phyloP scores from a whole-genome alignment of 1,284 basidiomycete species.

The Ceratobasidium sp. region DNA sequence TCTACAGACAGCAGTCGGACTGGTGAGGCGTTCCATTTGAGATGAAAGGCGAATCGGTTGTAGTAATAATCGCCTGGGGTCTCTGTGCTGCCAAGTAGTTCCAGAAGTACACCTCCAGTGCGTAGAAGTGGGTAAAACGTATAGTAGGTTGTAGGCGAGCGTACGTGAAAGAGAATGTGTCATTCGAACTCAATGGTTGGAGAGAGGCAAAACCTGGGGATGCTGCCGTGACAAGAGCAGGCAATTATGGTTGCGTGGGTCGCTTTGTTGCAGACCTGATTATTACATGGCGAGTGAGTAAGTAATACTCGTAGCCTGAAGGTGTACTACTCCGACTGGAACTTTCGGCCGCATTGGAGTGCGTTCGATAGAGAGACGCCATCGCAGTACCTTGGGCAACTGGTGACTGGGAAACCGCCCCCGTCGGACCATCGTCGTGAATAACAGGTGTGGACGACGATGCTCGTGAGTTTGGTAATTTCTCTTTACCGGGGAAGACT shows the following conservation, averaged over 20 bases:
- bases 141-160: slow-evolving; percentile 2
- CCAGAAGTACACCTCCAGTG: not conserved
- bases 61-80: too few species aligned
- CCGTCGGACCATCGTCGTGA: not conserved
- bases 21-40: too few species aligned
- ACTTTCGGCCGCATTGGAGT: not conserved
- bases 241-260: not conserved
- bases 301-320: not conserved
- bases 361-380: not conserved
- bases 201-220: not conserved
- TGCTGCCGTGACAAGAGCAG: not conserved
- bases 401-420: not conserved
- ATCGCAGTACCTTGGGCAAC: not conserved
- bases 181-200: not conserved
- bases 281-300: not conserved
- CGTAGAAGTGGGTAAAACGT: not conserved
- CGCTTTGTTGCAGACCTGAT: not conserved
- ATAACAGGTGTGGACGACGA: not conserved
- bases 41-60: too few species aligned
- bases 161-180: not conserved
- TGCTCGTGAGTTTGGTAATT: slow-evolving; percentile 4
- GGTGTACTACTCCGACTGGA: not conserved
- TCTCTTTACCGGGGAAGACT: not conserved
- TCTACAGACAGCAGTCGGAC: too few species aligned
- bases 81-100: too few species aligned